phyloP scores from a whole-genome alignment of 2,329 filamentous ascomycete species.

The Dendryphion nanum region DNA sequence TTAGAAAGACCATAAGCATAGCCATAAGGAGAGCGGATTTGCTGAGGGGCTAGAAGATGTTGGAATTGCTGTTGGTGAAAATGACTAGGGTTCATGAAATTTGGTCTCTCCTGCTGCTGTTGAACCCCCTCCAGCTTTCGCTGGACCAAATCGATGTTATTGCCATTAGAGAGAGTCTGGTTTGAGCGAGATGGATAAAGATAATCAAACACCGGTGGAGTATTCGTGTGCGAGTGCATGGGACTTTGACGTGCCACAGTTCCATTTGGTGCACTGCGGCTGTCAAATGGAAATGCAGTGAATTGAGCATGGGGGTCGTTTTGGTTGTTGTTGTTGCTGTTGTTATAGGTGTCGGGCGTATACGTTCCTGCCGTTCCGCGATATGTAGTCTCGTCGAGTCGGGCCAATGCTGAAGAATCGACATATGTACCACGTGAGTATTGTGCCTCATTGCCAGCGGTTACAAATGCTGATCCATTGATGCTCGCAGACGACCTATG shows the following conservation, averaged over 20 bases:
- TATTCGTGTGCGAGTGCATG: conserved; percentile 48
- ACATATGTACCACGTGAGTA: conserved; percentile 22
- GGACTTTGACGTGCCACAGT: conserved; percentile 46
- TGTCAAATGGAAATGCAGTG: conserved; percentile 41
- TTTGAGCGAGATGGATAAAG: conserved; percentile 44
- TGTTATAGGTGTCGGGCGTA: too few relatives aligned
- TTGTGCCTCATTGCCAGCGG: conserved; percentile 18
- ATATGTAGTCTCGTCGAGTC: conserved; percentile 20
- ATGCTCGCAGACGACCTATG: conserved; percentile 35
- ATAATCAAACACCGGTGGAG: conserved; percentile 45
- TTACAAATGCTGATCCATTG: conserved; percentile 23
- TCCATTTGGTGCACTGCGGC: conserved; percentile 45
- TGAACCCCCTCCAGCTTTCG: conserved; percentile 51
- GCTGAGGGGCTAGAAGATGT: conserved; percentile 35
- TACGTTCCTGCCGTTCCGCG: too few relatives aligned
- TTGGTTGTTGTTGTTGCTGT: too few relatives aligned
- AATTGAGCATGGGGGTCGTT: conserved; percentile 38
- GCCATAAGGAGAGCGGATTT: conserved; percentile 33
- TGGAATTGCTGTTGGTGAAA: conserved; percentile 33
- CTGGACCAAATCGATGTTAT: conserved; percentile 47
- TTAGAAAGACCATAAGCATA: conserved; percentile 37
- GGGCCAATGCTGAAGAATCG: conserved; percentile 20
- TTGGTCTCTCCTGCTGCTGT: conserved; percentile 40
- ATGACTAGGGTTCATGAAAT: conserved; percentile 26
- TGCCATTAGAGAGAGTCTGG: conserved; percentile 42